Percentiles rank a stretch among this genome's conserved stretches.
These are phyloP conservation scores for Erodium maritimum DNA, from an alignment of 345 rosid genomes.

Conservation along the genomic window DNA sequence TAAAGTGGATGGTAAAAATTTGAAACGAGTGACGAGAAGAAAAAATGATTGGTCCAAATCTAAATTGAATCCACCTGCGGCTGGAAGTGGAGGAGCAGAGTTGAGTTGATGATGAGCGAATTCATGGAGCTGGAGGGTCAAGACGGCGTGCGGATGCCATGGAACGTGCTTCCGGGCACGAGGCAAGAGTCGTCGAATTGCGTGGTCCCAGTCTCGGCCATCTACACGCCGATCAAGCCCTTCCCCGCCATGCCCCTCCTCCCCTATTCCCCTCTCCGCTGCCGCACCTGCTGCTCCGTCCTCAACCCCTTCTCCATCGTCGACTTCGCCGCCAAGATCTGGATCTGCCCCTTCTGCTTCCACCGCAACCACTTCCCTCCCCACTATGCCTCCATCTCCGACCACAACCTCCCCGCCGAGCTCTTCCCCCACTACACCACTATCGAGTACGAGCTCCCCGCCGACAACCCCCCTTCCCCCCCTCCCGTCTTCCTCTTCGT, in stretches of 20 bases:
- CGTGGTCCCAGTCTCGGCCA: slow-evolving; percentile 89
- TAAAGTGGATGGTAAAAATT: too few species aligned
- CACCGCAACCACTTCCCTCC: slow-evolving; percentile 75
- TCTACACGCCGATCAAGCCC: slow-evolving; percentile 73
- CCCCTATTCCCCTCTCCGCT: slow-evolving; percentile 75
- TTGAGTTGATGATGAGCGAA: too few species aligned
- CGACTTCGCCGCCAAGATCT: slow-evolving; percentile 80
- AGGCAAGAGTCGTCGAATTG: slow-evolving; percentile 95
- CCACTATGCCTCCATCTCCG: slow-evolving; percentile 73
- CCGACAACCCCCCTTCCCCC: slow-evolving; percentile 28
- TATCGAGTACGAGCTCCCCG: slow-evolving; percentile 50
- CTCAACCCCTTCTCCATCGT: slow-evolving; percentile 71
- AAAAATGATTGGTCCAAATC: too few species aligned
- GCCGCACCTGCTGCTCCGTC: slow-evolving; percentile 55
- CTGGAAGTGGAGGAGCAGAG: too few species aligned
- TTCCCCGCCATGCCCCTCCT: slow-evolving; percentile 64
- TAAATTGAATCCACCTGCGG: too few species aligned
- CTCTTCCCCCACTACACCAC: slow-evolving; percentile 82
- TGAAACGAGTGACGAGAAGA: too few species aligned
- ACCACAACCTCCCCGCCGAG: slow-evolving; percentile 74
- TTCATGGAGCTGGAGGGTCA: slow-evolving; percentile 74
- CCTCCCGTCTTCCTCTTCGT: slow-evolving; percentile 13
- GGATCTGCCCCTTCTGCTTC: slow-evolving; percentile 96
- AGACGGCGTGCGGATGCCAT: slow-evolving; percentile 91
- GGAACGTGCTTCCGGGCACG: slow-evolving; percentile 96